phyloP scores from a whole-genome alignment of 192 early-diverging fungal species.

The Entomortierella chlamydospora region DNA sequence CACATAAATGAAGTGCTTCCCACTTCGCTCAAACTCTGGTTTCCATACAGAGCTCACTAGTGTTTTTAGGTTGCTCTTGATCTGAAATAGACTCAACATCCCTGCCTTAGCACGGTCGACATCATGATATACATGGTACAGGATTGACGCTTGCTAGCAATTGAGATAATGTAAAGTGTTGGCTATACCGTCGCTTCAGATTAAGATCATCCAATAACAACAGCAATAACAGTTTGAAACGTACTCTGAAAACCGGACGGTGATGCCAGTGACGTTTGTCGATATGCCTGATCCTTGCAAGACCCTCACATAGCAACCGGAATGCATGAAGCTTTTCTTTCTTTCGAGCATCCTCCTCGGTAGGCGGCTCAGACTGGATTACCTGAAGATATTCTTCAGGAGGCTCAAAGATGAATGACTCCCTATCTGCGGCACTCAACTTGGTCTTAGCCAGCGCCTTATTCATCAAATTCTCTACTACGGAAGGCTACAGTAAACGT shows the following conservation, averaged over 20 bases:
- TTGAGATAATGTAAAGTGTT: background rate
- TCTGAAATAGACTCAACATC: conserved; percentile 67
- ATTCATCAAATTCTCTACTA: conserved; percentile 18
- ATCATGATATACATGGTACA: conserved; percentile 67
- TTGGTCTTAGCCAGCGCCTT: conserved; percentile 25
- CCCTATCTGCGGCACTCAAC: conserved; percentile 32
- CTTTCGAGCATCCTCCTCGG: conserved; percentile 22
- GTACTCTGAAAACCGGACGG: conserved; percentile 73
- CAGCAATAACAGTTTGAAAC: background rate
- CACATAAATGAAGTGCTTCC: conserved; percentile 81
- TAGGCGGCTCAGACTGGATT: background rate
- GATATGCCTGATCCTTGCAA: conserved; percentile 62
- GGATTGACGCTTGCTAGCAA: conserved; percentile 71
- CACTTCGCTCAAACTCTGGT: conserved; percentile 81
- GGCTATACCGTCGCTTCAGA: background rate
- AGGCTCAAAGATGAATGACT: conserved; percentile 45
- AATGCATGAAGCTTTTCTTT: conserved; percentile 55
- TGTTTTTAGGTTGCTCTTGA: conserved; percentile 66
- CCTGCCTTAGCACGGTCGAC: conserved; percentile 68
- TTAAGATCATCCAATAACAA: background rate
- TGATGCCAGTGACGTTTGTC: conserved; percentile 83
- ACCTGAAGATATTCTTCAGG: conserved; percentile 24
- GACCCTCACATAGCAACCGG: conserved; percentile 49
- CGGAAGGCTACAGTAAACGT: conserved; percentile 26
- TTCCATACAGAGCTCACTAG: conserved; percentile 78